These are phyloP conservation scores for Scleroderma bovista DNA, from an alignment of 768 basidiomycete species.

Conservation along the genomic window DNA sequence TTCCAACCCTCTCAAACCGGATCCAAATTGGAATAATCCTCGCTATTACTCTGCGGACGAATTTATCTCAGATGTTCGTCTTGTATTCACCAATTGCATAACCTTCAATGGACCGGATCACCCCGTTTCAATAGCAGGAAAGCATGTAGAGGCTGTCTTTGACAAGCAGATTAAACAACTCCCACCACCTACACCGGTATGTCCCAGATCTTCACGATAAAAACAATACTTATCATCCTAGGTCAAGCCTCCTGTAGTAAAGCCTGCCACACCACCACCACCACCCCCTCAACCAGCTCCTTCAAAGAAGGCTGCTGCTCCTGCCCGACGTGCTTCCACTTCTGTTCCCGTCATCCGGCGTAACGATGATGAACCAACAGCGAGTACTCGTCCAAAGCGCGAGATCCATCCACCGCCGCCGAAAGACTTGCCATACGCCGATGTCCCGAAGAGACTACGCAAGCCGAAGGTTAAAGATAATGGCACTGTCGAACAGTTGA, in stretches of 20 bases:
- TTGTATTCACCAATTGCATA: conserved; percentile 83
- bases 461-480: conserved; percentile 62
- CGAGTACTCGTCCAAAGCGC: conserved; percentile 81
- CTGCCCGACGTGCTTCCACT: conserved; percentile 68
- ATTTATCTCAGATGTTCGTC: conserved; percentile 78
- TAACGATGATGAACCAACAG: conserved; percentile 51
- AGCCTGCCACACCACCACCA: conserved; percentile 34
- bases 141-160: conserved; percentile 75
- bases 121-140: conserved; percentile 70
- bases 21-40: conserved; percentile 62
- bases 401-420: conserved; percentile 96
- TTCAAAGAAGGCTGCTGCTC: conserved; percentile 24
- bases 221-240: conserved; percentile 19
- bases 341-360: conserved; percentile 82
- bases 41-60: conserved; percentile 75
- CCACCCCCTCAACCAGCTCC: conserved; percentile 38
- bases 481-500: conserved; percentile 75
- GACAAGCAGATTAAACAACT: conserved; percentile 85
- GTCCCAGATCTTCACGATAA: conserved; percentile 25
- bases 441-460: conserved; percentile 63
- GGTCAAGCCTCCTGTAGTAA: conserved; percentile 40
- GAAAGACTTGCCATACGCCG: conserved; percentile 83
- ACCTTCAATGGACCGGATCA: conserved; percentile 95
- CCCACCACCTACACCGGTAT: conserved; percentile 72
- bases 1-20: conserved; percentile 76